Evolutionary conservation across 2,329 filamentous ascomycete species (phyloP), one percentile per base, ranked within the genome.

Genomic region (Parasarocladium wereldwijsianum): DNA sequence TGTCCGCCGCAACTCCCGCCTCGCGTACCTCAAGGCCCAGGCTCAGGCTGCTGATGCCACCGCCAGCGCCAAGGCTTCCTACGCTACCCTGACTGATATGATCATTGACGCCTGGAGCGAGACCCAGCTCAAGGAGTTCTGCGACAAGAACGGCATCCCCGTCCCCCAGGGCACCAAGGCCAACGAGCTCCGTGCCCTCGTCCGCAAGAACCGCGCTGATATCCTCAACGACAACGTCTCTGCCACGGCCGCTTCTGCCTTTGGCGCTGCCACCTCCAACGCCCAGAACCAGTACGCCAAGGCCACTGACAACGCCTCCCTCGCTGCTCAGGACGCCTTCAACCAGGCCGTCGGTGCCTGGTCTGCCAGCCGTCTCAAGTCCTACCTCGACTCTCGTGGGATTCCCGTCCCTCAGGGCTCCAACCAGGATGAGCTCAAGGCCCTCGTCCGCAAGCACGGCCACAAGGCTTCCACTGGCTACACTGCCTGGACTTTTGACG

Each of bases 51-150:
- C 69, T 6, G 67, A 67, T 15, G 70, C 72, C 23, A 67, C 70
- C 8, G 64, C 72, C 20, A 77, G 70, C 24, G 75, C 77, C 9
- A 71, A 76, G 29, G 63, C 70, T 22, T 77, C 82, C 2, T 78
- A 85, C 42, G 62, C 76, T 30, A 78, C 73, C 27, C 58, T 96
- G 24, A 83, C 77, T 38, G 83, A 96, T 43, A 75, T 77, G 44
- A 63, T 94, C 31, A 79, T 96, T 46, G 76, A 93, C 43, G 75
- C 81, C 4, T 98, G 90, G 90, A 76, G 79, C 45, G 86, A 94
- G 46, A 69, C 68, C 23, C 65, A 93, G 52, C 67, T 98, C 50
- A 96, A 96, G 66, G 77, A 83, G 38, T 96, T 90, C 61, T 75
- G 75, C 32, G 87, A 96, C 60, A 83, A 86, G 66, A 90, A 96